Base-by-base conservation (phyloP, 192 early-diverging fungal genomes). In the Podila verticillata region DNA sequence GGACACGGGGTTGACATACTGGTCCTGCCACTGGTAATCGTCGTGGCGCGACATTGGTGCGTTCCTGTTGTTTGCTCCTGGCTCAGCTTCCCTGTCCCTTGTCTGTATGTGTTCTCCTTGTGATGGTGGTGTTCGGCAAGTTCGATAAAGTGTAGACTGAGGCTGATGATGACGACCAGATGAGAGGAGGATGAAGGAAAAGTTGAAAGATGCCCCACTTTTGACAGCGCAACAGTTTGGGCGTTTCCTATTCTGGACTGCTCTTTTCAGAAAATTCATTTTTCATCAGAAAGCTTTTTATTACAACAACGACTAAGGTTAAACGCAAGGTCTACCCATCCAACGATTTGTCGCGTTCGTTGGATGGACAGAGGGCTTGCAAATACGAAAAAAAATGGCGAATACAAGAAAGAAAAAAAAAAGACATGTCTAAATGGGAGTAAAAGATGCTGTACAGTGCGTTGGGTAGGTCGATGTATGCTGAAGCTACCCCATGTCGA, bases 21-120 rank as follows among this genome's bases (percentile, higher is more conserved):
- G 59, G 26, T 72, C 69, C n/a, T 72, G 75, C 69, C 68, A 79
- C 26, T 72, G 59, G 54, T 79, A 79, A 13, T 79, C 75, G 9
- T 79, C 57, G 29, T 62, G 69, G 49, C 49, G 63, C 29, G 69
- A 44, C 75, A 79, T 79, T 48, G 49, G 22, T n/a, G n/a, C 24
- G 51, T 24, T 54, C 5, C 51, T n/a, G 6, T 24, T 24, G 20
- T 54, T 54, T 54, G 22, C 9, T 54, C 39, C 39, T 1, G 10
- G 4, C 13, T 44, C 1, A 15, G 7, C 15, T 44, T 17, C 39
- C 13, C 13, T 15, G 12, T 17, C 39, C 3, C 15, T 15, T 44
- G 12, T 10, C 17, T 13, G 39, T 44, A n/a, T 17, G 39, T 44
- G 39, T 1, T 44, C 39, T 44, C 9, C 32, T 34, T 44, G 39